Percentiles rank a stretch among this genome's conserved stretches.
phyloP scores from a whole-genome alignment of 176 grass and related monocot genomes.

The Oryza glaberrima region DNA sequence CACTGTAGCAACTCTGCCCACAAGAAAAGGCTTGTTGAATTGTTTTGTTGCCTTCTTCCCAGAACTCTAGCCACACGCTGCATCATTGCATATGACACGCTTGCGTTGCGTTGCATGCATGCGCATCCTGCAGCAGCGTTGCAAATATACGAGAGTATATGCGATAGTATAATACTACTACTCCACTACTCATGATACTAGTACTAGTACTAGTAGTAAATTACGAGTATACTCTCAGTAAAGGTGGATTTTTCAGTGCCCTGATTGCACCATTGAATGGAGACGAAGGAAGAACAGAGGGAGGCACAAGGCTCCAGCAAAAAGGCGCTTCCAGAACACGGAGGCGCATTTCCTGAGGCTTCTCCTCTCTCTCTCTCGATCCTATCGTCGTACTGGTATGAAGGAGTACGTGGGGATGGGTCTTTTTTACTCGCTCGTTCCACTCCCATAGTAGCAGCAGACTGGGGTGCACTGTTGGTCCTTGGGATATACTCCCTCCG shows the following conservation, averaged over 20 bases:
- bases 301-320: not conserved
- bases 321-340: constrained; percentile 4
- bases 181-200: not conserved
- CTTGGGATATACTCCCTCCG: not conserved
- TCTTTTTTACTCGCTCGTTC: not conserved
- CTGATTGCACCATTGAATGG: not conserved
- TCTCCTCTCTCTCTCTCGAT: not conserved
- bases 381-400: not conserved
- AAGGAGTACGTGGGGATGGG: not conserved
- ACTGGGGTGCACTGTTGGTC: not conserved
- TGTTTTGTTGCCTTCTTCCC: not conserved
- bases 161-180: not conserved
- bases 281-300: no score
- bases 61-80: not conserved
- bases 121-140: not conserved
- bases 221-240: no score
- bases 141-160: not conserved
- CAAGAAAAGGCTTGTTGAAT: not conserved
- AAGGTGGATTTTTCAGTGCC: not conserved
- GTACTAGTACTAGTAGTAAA: no score
- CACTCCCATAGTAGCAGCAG: not conserved
- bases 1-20: constrained; percentile 38
- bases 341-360: not conserved
- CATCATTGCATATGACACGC: not conserved
- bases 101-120: not conserved